Conservation (phyloP, 1,284 basidiomycete species). For the Boletellus deceptivus region DNA sequence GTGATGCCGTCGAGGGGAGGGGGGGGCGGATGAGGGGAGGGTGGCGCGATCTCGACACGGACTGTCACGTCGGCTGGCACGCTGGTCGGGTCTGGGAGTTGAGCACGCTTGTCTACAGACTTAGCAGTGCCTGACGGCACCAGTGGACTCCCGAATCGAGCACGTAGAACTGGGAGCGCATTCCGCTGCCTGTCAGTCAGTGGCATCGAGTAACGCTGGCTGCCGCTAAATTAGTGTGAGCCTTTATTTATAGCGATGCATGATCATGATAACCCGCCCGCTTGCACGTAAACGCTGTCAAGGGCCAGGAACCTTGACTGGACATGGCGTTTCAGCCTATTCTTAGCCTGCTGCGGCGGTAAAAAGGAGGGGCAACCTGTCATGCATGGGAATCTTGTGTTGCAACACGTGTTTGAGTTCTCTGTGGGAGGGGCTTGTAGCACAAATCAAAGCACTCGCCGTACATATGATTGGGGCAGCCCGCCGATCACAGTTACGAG, state of each 20-base stretch:
- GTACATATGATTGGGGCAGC: too few relatives aligned
- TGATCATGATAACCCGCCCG: background rate
- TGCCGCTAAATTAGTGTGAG: background rate
- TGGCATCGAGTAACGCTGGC: slow-evolving; percentile 8
- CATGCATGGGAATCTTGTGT: too few relatives aligned
- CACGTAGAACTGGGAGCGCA: slow-evolving; percentile 9
- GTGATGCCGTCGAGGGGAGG: slow-evolving; percentile 3
- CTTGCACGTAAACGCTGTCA: too few relatives aligned
- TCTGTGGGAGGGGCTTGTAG: too few relatives aligned
- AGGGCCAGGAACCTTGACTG: background rate
- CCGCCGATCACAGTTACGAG: too few relatives aligned
- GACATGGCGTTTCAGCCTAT: background rate
- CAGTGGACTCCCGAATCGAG: background rate
- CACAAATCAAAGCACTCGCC: too few relatives aligned
- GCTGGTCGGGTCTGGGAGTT: background rate
- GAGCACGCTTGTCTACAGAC: slow-evolving; percentile 24
- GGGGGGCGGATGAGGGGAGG: slow-evolving; percentile 11
- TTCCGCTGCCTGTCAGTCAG: slow-evolving; percentile 18
- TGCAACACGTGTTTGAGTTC: too few relatives aligned
- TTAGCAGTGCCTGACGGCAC: background rate
- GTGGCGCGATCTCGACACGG: slow-evolving; percentile 21
- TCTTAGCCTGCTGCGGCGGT: too few relatives aligned
- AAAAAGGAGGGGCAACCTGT: too few relatives aligned
- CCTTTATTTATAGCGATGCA: background rate
- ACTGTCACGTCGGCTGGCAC: slow-evolving; percentile 18